Evolutionary conservation across 306 rosid species (phyloP), one percentile per base, ranked within the genome.

Genomic region (Sindora glabra): DNA sequence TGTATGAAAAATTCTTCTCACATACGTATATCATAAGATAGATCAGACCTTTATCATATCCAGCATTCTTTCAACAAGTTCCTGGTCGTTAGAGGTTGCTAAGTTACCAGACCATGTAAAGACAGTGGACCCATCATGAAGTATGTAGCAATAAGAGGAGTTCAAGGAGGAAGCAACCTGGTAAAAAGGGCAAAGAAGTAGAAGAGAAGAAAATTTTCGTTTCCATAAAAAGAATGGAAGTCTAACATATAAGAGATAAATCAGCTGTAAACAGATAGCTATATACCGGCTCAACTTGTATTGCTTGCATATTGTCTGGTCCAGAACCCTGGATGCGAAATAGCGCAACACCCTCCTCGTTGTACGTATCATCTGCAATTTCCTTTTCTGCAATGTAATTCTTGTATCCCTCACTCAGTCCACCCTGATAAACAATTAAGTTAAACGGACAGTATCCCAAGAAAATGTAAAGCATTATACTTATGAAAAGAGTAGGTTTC

Each of bases 271-370:
- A 59, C 18, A 68, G 48, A 49, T 47, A 56, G 51, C 23, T 54
- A 48, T 87, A 27, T 65, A 94, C 99, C 2, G 94, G 42, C 26
- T 89, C 91, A 33, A 89, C 89, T 89, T 94, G 99, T 74, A 89
- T 89, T 53, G 99, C 97, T 79, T 94, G 99, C 99, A 94, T 94
- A 75, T 83, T 94, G 12, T 94, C 97, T 13, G 99, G 87, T 56
- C 97, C 99, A 44, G 89, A 53, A 73, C 99, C 99, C 73, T 94
- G 99, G 60, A 94, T 81, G 63, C 99, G 90, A 70, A 94, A 89
- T 59, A 94, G 74, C 34, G 95, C 99, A 59, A 89, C 62, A 34
- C 91, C 86, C 30, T 86, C 95, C 62, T 68, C 97, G 22, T 65
- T 77, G 65, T 89, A 94, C 41, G 99, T 94, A 52, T 79, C 89